Percentiles rank a stretch among this genome's conserved stretches.
Conservation (phyloP, 2,329 filamentous ascomycete genomes). For the Xylaria sp. region DNA sequence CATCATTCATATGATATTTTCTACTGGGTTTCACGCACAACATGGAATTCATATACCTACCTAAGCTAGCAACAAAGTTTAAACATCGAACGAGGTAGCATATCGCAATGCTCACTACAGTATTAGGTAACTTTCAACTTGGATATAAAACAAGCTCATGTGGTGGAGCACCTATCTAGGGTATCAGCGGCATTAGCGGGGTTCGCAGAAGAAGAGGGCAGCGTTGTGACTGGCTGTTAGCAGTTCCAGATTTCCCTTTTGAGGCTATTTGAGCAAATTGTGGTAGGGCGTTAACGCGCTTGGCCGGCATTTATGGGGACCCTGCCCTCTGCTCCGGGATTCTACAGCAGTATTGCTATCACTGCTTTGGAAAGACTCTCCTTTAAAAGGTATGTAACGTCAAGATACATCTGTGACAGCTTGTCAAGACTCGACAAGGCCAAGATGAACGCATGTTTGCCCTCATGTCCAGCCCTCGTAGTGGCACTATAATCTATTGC, state of each 20-base stretch:
- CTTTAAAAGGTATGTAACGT: background rate
- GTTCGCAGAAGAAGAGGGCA: background rate
- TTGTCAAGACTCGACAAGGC: background rate
- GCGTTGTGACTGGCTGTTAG: constrained; percentile 26
- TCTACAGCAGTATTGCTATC: too few species aligned
- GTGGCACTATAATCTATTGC: too few species aligned
- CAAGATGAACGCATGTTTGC: background rate
- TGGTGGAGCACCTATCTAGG: background rate
- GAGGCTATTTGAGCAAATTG: constrained; percentile 59
- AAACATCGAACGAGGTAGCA: background rate
- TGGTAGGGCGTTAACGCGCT: constrained; percentile 20
- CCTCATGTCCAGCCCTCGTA: too few species aligned
- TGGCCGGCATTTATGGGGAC: constrained; percentile 14
- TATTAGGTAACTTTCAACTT: background rate
- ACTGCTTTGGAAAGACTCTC: too few species aligned
- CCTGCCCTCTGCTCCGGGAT: too few species aligned
- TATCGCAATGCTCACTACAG: background rate
- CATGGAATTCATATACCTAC: too few species aligned
- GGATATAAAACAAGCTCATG: background rate
- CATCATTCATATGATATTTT: too few species aligned
- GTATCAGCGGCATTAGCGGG: background rate
- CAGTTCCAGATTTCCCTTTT: constrained; percentile 36
- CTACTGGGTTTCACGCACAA: too few species aligned
- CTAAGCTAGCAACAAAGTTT: too few species aligned
- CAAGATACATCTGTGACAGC: background rate